A percentile compares a stretch with the other conserved stretches of the same genome.
These are phyloP conservation scores for Lepidopterella palustris DNA, from an alignment of 495 filamentous ascomycete species.

Conservation along the genomic window DNA sequence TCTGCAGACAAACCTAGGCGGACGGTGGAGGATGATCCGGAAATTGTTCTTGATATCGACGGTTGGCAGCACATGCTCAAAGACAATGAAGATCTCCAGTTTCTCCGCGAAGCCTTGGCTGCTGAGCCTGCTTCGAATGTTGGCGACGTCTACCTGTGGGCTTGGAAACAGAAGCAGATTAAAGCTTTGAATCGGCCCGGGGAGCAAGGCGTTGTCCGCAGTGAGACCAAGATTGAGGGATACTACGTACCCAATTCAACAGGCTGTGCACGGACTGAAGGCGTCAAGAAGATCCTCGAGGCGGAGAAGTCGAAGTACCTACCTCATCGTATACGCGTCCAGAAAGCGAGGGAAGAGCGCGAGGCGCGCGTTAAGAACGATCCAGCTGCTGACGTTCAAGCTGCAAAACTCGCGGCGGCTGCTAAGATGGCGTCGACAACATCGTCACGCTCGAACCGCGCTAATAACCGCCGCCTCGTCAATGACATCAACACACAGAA, in stretches of 20 bases:
- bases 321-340: constrained; percentile 92
- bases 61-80: constrained; percentile 73
- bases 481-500: constrained; percentile 93
- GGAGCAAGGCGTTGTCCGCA: constrained; percentile 46
- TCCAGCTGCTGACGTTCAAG: constrained; percentile 57
- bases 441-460: constrained; percentile 79
- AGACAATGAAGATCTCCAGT: constrained; percentile 69
- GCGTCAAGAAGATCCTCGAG: constrained; percentile 86
- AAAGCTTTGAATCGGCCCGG: constrained; percentile 67
- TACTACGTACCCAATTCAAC: constrained; percentile 84
- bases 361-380: constrained; percentile 71
- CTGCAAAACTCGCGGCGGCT: constrained; percentile 61
- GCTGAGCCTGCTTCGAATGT: constrained; percentile 47
- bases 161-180: constrained; percentile 85
- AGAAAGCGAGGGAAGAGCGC: constrained; percentile 79
- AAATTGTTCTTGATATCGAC: constrained; percentile 62
- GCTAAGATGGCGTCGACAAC: constrained; percentile 73
- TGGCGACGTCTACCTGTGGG: constrained; percentile 67
- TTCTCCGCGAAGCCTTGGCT: constrained; percentile 47
- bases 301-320: constrained; percentile 97
- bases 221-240: constrained; percentile 62
- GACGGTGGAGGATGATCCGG: constrained; percentile 62
- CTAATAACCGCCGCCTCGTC: constrained; percentile 87
- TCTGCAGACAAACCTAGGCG: constrained; percentile 55
- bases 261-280: constrained; percentile 86